Conservation (phyloP, 2,329 filamentous ascomycete genomes). For the Exophiala aquamarina region DNA sequence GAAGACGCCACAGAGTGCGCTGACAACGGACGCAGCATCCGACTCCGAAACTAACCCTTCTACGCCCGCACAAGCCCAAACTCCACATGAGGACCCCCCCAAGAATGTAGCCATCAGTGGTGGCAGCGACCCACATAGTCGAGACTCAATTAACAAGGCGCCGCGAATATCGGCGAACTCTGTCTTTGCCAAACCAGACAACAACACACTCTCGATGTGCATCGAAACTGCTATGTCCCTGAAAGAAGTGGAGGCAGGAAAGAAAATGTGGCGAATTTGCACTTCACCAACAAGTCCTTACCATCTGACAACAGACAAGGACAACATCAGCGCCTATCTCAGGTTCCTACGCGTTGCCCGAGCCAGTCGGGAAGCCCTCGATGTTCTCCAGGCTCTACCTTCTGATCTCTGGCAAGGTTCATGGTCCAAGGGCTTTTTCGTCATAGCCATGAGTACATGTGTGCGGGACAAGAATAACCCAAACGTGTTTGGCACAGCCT, state of each 20-base stretch:
- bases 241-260: slow-evolving; percentile 61
- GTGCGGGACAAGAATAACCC: slow-evolving; percentile 73
- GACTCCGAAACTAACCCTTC: too few species aligned
- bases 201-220: slow-evolving; percentile 66
- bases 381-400: slow-evolving; percentile 56
- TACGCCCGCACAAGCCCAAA: too few species aligned
- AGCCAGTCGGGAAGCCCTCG: slow-evolving; percentile 61
- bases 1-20: background rate
- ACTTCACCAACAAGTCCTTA: slow-evolving; percentile 51
- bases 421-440: slow-evolving; percentile 56
- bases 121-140: background rate
- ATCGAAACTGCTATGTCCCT: slow-evolving; percentile 64
- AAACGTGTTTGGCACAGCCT: slow-evolving; percentile 66
- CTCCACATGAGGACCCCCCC: too few species aligned
- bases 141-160: background rate
- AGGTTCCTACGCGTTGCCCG: slow-evolving; percentile 65
- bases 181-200: slow-evolving; percentile 48
- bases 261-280: slow-evolving; percentile 75
- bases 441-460: slow-evolving; percentile 72
- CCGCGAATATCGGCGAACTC: background rate
- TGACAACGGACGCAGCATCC: background rate
- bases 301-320: slow-evolving; percentile 67
- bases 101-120: background rate
- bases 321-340: slow-evolving; percentile 70
- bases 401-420: slow-evolving; percentile 50